These are phyloP conservation scores for Phialemonium atrogriseum DNA, from an alignment of 2,329 filamentous ascomycete genomes.

Conservation along the genomic window DNA sequence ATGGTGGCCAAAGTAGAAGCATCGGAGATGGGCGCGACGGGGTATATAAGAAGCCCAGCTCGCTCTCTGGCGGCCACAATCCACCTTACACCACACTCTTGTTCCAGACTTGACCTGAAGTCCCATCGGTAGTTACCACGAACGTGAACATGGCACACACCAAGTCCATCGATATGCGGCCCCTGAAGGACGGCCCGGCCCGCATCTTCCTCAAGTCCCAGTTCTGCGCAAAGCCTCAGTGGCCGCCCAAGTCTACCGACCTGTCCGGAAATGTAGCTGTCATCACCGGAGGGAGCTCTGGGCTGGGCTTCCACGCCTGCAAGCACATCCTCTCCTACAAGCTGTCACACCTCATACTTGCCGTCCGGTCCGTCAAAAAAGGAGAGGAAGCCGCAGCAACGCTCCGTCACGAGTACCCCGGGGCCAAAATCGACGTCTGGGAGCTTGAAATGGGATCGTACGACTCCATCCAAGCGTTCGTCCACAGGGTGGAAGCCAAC, in stretches of 20 bases:
- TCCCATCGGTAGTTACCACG: too few species aligned
- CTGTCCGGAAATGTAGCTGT: conserved; percentile 21
- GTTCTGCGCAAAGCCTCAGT: not conserved
- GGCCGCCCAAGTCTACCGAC: not conserved
- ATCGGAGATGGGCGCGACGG: too few species aligned
- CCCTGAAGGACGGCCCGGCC: not conserved
- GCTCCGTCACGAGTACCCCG: conserved; percentile 19
- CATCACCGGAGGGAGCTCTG: conserved; percentile 40
- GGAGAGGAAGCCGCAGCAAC: conserved; percentile 31
- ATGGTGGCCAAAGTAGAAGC: too few species aligned
- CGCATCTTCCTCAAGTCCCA: not conserved
- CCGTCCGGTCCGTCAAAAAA: conserved; percentile 32
- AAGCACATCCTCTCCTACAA: conserved; percentile 28
- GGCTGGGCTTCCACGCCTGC: conserved; percentile 37
- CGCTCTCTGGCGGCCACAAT: too few species aligned
- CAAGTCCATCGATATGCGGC: not conserved
- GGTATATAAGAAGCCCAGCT: too few species aligned
- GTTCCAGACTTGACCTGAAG: too few species aligned
- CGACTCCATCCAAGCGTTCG: conserved; percentile 34
- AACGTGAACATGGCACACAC: too few species aligned
- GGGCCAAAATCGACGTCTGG: conserved; percentile 37
- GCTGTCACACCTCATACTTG: conserved; percentile 35
- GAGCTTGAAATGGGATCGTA: conserved; percentile 38
- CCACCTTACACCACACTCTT: too few species aligned
- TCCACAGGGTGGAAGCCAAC: conserved; percentile 16